A percentile compares a stretch with the other conserved stretches of the same genome.
These are phyloP conservation scores for Lenzites betulinus DNA, from an alignment of 768 basidiomycete genomes.

Conservation along the genomic window DNA sequence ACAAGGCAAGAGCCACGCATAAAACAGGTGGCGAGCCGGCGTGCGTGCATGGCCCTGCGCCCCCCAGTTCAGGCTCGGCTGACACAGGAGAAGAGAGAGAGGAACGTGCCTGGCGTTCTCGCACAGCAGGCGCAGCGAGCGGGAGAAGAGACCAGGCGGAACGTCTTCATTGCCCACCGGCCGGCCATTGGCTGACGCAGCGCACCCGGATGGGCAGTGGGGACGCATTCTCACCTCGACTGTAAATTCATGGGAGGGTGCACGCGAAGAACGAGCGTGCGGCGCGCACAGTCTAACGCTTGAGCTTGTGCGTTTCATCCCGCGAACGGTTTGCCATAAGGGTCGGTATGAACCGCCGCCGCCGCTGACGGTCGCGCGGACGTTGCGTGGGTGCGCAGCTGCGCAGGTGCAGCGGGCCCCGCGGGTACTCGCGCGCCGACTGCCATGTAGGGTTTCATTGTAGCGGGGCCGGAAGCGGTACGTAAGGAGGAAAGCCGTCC, in stretches of 20 bases:
- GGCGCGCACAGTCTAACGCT: conserved; percentile 19
- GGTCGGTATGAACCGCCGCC: not conserved
- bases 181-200: conserved; percentile 3
- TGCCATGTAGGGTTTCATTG: conserved; percentile 13
- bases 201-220: not conserved
- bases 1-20: conserved; percentile 14
- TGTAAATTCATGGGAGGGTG: not conserved
- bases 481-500: not conserved
- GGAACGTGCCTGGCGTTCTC: conserved; percentile 12
- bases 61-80: not conserved
- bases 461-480: conserved; percentile 8
- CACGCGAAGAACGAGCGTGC: not conserved
- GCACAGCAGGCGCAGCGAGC: conserved; percentile 15
- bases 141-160: conserved; percentile 4
- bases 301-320: conserved; percentile 12
- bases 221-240: conserved; percentile 10
- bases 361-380: not conserved
- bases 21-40: conserved; percentile 6
- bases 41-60: not conserved
- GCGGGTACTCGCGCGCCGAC: not conserved
- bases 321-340: not conserved
- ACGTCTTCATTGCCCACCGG: not conserved
- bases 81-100: not conserved
- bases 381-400: conserved; percentile 1
- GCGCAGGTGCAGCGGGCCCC: not conserved